Percentiles rank a stretch among this genome's conserved stretches.
phyloP scores from a whole-genome alignment of 164 flowering plant genomes.

The Sedum album region DNA sequence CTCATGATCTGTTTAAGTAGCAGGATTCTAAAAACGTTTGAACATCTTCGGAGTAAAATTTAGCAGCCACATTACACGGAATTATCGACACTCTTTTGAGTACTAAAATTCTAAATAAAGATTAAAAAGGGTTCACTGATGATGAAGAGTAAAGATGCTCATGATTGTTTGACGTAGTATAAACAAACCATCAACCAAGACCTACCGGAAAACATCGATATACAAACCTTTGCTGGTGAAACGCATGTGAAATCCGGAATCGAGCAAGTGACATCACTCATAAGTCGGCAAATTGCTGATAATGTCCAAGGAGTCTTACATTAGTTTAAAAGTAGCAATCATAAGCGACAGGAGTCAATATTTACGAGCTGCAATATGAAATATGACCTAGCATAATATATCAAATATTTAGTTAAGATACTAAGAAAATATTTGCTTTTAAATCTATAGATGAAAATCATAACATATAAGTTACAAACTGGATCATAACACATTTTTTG shows the following conservation, averaged over 20 bases:
- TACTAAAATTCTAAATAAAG: background rate
- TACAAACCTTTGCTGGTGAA: constrained; percentile 76
- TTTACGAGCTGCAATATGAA: background rate
- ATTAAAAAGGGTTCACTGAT: background rate
- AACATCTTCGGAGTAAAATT: no score
- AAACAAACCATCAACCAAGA: no score
- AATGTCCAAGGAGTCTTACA: background rate
- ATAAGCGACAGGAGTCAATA: background rate
- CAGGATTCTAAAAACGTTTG: background rate
- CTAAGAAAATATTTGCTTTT: no score
- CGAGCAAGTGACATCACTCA: constrained; percentile 69
- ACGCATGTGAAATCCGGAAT: constrained; percentile 92
- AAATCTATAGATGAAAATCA: no score
- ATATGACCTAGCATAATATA: background rate
- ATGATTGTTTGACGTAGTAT: background rate
- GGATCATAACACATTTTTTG: no score
- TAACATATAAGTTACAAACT: no score
- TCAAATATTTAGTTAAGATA: no score
- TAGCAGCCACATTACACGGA: background rate
- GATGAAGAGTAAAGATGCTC: background rate
- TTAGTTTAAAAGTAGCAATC: background rate
- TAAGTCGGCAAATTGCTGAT: constrained; percentile 73
- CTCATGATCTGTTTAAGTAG: background rate
- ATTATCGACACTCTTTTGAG: background rate
- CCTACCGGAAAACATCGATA: background rate